Evolutionary conservation across 1,284 basidiomycete species (phyloP).

Genomic region (Ceratobasidium sp.): DNA sequence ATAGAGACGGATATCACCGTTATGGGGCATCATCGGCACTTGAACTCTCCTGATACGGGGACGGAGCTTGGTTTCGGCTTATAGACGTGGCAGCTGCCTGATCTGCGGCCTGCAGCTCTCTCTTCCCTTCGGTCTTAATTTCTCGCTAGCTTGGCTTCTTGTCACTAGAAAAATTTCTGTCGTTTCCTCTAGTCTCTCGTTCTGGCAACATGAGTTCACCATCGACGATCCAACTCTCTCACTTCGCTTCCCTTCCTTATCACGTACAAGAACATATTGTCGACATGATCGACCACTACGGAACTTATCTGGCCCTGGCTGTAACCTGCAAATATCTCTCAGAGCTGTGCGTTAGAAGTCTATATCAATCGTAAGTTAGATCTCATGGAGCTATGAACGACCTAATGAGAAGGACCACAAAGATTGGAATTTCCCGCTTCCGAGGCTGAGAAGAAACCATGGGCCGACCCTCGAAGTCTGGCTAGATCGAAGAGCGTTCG

Average conservation of each 20-base stretch:
- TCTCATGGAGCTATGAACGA: too few species aligned
- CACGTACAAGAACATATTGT: slow-evolving; percentile 20
- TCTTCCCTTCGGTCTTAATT: not conserved
- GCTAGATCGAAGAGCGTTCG: slow-evolving; percentile 12
- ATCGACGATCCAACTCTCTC: not conserved
- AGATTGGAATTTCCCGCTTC: slow-evolving; percentile 29
- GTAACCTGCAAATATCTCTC: slow-evolving; percentile 24
- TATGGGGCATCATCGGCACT: not conserved
- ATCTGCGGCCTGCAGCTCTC: too few species aligned
- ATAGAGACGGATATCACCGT: slow-evolving; percentile 2
- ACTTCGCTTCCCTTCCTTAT: slow-evolving; percentile 14
- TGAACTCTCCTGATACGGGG: not conserved
- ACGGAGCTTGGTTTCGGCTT: not conserved
- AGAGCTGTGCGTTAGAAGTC: slow-evolving; percentile 10
- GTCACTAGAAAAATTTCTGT: too few species aligned
- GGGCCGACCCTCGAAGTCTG: not conserved
- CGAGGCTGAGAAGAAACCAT: slow-evolving; percentile 15
- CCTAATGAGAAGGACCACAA: not conserved
- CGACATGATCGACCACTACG: slow-evolving; percentile 19
- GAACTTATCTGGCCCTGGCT: slow-evolving; percentile 20
- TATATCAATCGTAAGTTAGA: slow-evolving; percentile 15
- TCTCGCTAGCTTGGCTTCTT: too few species aligned
- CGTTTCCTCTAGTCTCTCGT: too few species aligned
- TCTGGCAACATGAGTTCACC: too few species aligned
- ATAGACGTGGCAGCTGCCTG: not conserved